Base-by-base conservation (phyloP, 257 asterid species). In the Handroanthus guayacan region DNA sequence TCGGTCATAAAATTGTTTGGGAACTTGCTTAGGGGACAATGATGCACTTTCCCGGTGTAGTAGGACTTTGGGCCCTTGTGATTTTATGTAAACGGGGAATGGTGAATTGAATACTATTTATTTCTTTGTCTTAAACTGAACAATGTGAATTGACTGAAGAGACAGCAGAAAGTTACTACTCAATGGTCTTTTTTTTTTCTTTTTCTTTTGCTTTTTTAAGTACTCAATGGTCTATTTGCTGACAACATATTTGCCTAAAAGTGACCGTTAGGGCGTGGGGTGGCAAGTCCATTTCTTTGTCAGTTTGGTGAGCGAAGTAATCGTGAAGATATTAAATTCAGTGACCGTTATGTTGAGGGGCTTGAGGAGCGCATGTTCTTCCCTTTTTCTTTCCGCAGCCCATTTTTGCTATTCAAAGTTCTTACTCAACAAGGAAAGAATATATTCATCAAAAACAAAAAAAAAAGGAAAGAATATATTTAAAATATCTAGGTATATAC, bases 1-100 rank as follows among this genome's bases (percentile, higher is more conserved):
- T 10, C 31, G 12, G 61, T 69, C 7, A 36, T 18, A 43, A 39
- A 36, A 5, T 75, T 38, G 3, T 38, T 57, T 57, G 51, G 36
- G 41, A 37, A 48, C 4, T 62, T 58, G 64, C 9, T 18, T 48
- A 48, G 55, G 55, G 17, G n/a, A 20, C 18, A 54, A 56, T 74
- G 38, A 79, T 82, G 89, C 85, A 86, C 89, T 84, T 84, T 80
- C 83, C 88, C 81, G 71, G 80, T 84, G 89, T 84, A 75, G 57
- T 71, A 55, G 67, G 36, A 38, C 17, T 74, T 74, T 74, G 77
- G 58, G 5, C 70, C 71, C 48, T 67, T 72, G 72, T 62, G 31
- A 55, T 83, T 79, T 8, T 25, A 25, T 75, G 67, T 57, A 64
- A 74, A 74, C 75, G 70, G 71, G 83, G 84, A 63, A 43, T 45